Evolutionary conservation across 2,329 filamentous ascomycete genomes (phyloP), one percentile per base, ranked within the genome.

Genomic region (Erysiphe pulchra): DNA sequence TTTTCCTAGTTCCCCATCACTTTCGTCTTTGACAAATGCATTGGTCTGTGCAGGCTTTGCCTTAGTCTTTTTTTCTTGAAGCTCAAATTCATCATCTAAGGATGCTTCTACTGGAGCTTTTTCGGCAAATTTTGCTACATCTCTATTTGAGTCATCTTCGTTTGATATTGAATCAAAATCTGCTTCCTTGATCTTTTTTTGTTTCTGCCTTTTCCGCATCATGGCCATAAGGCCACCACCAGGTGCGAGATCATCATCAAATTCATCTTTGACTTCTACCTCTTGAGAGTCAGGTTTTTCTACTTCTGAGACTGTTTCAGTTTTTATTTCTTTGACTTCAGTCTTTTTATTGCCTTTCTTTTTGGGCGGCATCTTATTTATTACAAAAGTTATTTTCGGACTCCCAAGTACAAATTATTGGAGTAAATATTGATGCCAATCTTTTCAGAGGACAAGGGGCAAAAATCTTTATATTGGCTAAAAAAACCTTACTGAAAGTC

Each of bases 301-400:
- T 34, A 69, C 62, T 42, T 64, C 63, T 20, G 44, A 33, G 40
- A 37, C 41, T 65, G 94, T 87, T 57, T 85, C 86, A 46, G 94
- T 69, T 51, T 93, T 85, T 47, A 81, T 77, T 63, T 95, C 90
- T 69, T 94, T 84, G 58, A 93, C 83, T 59, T 81, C 74, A 59
- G 69, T 74, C 61, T 75, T 77, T 70, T 87, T 92, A 64, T 77
- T 80, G 61, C 78, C 80, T 73, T 93, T 94, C 71, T 90, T 92
- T 69, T 94, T 94, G 50, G 86, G 86, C 58, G 86, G 67, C 87
- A 94, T 95, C 20, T 31, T 42, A 14, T 37, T 28, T 28, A 28
- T 28, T 28, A 6, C 10, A 37, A 37, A 37, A 37, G 12, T 17
- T 37, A 17, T 37, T 37, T 37, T 37, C 8, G 24, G 24, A 28